Percentiles rank a stretch among this genome's conserved stretches.
Evolutionary conservation across 2,329 filamentous ascomycete species (phyloP).

Genomic region (Periconia sp.): DNA sequence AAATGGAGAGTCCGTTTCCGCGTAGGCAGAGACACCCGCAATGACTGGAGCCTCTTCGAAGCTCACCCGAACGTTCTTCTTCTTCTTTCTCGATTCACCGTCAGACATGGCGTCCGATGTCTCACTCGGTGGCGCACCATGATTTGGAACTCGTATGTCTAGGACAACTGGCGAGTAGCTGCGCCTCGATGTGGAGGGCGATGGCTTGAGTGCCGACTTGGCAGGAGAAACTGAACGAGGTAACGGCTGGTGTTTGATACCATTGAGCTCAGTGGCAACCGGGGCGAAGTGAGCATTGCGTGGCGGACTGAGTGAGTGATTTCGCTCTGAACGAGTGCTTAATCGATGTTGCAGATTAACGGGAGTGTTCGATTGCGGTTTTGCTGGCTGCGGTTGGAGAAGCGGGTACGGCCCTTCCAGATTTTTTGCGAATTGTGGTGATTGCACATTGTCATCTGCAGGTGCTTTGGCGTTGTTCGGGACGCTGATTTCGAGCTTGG

Average conservation of each 20-base stretch:
- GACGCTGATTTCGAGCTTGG: conserved; percentile 17
- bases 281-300: conserved; percentile 69
- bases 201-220: conserved; percentile 74
- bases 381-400: conserved; percentile 14
- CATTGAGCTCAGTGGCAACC: conserved; percentile 55
- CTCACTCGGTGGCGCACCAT: conserved; percentile 52
- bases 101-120: conserved; percentile 59
- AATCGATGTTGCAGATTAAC: conserved; percentile 12
- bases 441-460: conserved; percentile 10
- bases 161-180: conserved; percentile 48
- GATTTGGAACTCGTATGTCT: conserved; percentile 53
- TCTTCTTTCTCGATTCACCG: conserved; percentile 41
- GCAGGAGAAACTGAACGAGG: conserved; percentile 72
- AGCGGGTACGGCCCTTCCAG: conserved; percentile 32
- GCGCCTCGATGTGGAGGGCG: conserved; percentile 55
- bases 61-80: conserved; percentile 73
- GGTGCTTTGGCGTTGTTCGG: not conserved
- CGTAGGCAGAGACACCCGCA: conserved; percentile 49
- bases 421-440: conserved; percentile 24
- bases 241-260: conserved; percentile 68
- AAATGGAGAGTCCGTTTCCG: conserved; percentile 19
- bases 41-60: conserved; percentile 71
- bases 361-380: conserved; percentile 8
- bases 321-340: conserved; percentile 33
- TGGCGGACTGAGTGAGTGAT: conserved; percentile 60